Percentiles rank a stretch among this genome's conserved stretches.
Evolutionary conservation across 129 eudicot species (phyloP).

Genomic region (Calendula officinalis): DNA sequence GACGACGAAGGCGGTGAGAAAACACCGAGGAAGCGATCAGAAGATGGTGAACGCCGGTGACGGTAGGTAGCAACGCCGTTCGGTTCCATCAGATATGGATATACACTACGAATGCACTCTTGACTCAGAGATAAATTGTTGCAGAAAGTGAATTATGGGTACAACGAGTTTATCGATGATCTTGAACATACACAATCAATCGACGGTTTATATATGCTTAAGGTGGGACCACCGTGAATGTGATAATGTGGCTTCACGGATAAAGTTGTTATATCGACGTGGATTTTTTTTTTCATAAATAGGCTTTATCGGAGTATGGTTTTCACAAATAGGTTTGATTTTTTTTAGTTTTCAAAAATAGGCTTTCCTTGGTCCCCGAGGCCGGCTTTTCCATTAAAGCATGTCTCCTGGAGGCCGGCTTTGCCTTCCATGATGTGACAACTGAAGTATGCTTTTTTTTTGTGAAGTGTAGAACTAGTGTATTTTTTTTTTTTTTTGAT

Average conservation of each 20-base stretch:
- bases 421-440: too few relatives aligned
- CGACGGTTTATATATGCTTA: constrained; percentile 7
- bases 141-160: constrained; percentile 21
- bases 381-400: too few relatives aligned
- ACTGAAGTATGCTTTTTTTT: too few relatives aligned
- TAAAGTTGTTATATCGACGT: not conserved
- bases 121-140: constrained; percentile 17
- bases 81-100: constrained; percentile 40
- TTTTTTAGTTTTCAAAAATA: too few relatives aligned
- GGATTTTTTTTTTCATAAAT: too few relatives aligned
- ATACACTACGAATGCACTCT: not conserved
- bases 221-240: constrained; percentile 15
- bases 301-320: too few relatives aligned
- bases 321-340: too few relatives aligned
- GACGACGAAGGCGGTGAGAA: constrained; percentile 59
- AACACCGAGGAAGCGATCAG: constrained; percentile 65
- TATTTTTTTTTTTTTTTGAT: too few relatives aligned
- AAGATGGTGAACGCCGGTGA: constrained; percentile 64
- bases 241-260: constrained; percentile 6
- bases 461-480: too few relatives aligned
- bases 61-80: constrained; percentile 47
- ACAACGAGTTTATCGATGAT: not conserved
- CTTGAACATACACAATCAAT: not conserved
- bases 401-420: too few relatives aligned
- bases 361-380: too few relatives aligned